phyloP scores from a whole-genome alignment of 495 filamentous ascomycete genomes.

The Podospora didyma region DNA sequence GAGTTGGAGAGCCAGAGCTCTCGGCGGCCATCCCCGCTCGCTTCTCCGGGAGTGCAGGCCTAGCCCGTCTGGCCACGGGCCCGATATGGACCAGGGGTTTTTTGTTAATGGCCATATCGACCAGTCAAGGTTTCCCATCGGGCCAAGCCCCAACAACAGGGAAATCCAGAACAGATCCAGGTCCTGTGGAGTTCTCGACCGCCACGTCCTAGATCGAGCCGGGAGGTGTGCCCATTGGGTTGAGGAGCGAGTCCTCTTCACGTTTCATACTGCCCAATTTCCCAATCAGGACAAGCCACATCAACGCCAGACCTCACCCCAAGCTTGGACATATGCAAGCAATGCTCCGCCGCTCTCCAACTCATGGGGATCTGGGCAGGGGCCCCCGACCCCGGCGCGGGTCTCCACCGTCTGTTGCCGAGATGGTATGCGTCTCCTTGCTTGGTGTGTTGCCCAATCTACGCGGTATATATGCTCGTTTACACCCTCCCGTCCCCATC shows the following conservation, averaged over 20 bases:
- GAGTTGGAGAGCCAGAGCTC: too few relatives aligned
- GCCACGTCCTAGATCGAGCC: background rate
- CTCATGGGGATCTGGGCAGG: slow-evolving; percentile 3
- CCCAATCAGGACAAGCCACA: slow-evolving; percentile 18
- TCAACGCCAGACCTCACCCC: background rate
- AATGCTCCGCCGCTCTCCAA: background rate
- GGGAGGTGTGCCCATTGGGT: slow-evolving; percentile 5
- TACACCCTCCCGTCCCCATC: slow-evolving; percentile 4
- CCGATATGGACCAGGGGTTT: background rate
- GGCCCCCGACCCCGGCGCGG: slow-evolving; percentile 3
- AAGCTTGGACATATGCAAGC: background rate
- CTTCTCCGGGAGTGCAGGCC: background rate
- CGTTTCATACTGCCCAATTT: slow-evolving; percentile 17
- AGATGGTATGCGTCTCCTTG: background rate
- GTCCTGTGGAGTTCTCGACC: background rate
- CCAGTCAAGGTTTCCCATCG: background rate
- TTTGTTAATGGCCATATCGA: background rate
- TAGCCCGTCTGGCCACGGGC: background rate
- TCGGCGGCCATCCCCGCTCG: background rate
- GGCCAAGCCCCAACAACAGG: background rate
- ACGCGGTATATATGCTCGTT: slow-evolving; percentile 16
- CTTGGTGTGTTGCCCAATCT: slow-evolving; percentile 11
- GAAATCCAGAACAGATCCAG: background rate
- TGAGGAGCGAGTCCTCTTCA: background rate
- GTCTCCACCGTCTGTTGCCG: slow-evolving; percentile 9